These are phyloP conservation scores for Backusella mclennaniae DNA, from an alignment of 192 early-diverging fungal species.

Conservation along the genomic window DNA sequence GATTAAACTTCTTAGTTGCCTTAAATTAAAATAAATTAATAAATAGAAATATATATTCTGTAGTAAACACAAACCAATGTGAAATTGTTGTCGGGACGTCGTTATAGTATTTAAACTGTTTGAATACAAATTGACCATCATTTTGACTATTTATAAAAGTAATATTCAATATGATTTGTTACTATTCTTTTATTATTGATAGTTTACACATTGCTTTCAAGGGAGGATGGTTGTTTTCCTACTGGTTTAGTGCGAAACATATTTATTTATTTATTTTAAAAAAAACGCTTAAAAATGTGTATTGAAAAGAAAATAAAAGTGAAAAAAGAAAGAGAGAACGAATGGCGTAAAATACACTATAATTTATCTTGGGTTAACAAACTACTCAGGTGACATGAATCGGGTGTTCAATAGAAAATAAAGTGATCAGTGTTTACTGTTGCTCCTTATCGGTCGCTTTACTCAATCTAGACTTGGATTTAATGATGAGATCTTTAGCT, in stretches of 20 bases:
- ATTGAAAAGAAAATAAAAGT: background rate
- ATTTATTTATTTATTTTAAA: background rate
- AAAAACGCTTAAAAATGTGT: background rate
- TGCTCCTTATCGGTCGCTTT: background rate
- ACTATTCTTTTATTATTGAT: background rate
- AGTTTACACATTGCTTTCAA: conserved; percentile 3
- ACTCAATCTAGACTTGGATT: background rate
- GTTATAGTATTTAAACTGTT: background rate
- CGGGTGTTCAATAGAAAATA: background rate
- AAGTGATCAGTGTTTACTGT: background rate
- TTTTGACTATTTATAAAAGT: background rate
- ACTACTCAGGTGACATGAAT: conserved; percentile 1
- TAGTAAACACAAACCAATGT: background rate
- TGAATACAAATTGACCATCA: background rate
- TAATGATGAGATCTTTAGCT: background rate
- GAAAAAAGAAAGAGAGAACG: background rate
- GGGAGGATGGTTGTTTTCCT: background rate
- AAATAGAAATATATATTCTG: background rate
- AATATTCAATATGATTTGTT: background rate
- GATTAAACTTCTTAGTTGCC: background rate
- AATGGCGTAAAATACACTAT: background rate
- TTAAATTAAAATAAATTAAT: background rate
- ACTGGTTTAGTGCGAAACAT: background rate
- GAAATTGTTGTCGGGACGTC: background rate
- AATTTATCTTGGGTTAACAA: background rate